phyloP scores from a whole-genome alignment of 1,139 yeast species.

The Blastobotrys malaysiensis region DNA sequence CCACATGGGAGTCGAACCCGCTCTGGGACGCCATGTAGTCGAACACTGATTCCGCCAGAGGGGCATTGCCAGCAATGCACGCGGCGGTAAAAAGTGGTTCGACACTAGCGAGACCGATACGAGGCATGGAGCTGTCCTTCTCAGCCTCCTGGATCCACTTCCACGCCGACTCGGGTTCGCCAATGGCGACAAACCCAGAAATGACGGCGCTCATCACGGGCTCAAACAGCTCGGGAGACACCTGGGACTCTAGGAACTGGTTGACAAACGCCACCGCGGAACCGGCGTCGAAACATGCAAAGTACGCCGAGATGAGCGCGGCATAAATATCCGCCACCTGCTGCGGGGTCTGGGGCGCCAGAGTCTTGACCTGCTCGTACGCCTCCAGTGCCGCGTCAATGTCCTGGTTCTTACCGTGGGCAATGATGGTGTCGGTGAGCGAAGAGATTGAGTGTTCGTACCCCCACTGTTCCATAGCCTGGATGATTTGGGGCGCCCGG shows the following conservation, averaged over 20 bases:
- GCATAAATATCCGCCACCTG: conserved; percentile 19
- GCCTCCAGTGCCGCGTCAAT: conserved; percentile 5
- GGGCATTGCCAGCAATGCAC: conserved; percentile 20
- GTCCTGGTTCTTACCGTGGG: conserved; percentile 7
- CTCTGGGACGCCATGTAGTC: conserved; percentile 25
- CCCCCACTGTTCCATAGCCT: not conserved
- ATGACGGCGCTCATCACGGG: conserved; percentile 15
- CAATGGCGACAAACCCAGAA: conserved; percentile 28
- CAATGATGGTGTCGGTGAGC: conserved; percentile 4
- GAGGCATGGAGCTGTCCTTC: conserved; percentile 19
- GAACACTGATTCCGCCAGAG: conserved; percentile 24
- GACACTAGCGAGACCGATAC: conserved; percentile 19
- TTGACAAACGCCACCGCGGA: conserved; percentile 29
- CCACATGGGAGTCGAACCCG: conserved; percentile 14
- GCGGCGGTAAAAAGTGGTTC: conserved; percentile 19
- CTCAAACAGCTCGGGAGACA: not conserved
- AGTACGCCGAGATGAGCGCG: conserved; percentile 32
- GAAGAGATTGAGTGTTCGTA: not conserved
- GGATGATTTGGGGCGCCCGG: not conserved
- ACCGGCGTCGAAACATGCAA: conserved; percentile 23
- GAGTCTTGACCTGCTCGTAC: conserved; percentile 5
- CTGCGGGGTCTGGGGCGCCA: not conserved
- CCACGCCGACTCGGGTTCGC: conserved; percentile 31
- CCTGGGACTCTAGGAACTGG: conserved; percentile 16
- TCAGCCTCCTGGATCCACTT: conserved; percentile 31